Evolutionary conservation across 805 yeast species (phyloP).

Genomic region (Clavispora vitiphila): DNA sequence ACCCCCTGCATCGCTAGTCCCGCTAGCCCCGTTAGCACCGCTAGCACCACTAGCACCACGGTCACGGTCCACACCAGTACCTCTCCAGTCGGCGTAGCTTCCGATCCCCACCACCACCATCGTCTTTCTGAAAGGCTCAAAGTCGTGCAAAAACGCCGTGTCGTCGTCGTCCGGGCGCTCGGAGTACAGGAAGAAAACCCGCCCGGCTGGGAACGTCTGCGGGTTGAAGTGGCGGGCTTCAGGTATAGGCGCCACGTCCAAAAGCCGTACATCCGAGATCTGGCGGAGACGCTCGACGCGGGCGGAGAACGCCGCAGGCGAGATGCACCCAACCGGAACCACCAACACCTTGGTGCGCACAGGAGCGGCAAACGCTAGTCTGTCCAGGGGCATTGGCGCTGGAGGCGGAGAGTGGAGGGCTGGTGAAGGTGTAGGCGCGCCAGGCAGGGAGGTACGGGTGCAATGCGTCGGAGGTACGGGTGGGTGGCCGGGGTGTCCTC

Average conservation of each 20-base stretch:
- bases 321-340: constrained; percentile 59
- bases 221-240: constrained; percentile 61
- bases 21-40: too few species aligned
- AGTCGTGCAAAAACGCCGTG: constrained; percentile 69
- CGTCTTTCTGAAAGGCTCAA: constrained; percentile 83
- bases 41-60: too few species aligned
- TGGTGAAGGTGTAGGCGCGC: neutral
- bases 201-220: constrained; percentile 77
- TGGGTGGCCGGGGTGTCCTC: too few species aligned
- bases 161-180: constrained; percentile 47
- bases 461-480: too few species aligned
- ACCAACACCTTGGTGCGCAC: constrained; percentile 61
- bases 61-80: too few species aligned
- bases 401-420: neutral
- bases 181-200: constrained; percentile 55
- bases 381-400: constrained; percentile 8
- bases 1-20: too few species aligned
- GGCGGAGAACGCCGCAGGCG: constrained; percentile 35
- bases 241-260: constrained; percentile 67
- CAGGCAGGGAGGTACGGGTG: too few species aligned
- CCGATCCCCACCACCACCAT: constrained; percentile 53
- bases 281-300: constrained; percentile 42
- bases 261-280: constrained; percentile 60
- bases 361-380: constrained; percentile 53
- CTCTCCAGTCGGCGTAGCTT: constrained; percentile 23